Evolutionary conservation across 768 basidiomycete genomes (phyloP).

Genomic region (Mycena belliarum): DNA sequence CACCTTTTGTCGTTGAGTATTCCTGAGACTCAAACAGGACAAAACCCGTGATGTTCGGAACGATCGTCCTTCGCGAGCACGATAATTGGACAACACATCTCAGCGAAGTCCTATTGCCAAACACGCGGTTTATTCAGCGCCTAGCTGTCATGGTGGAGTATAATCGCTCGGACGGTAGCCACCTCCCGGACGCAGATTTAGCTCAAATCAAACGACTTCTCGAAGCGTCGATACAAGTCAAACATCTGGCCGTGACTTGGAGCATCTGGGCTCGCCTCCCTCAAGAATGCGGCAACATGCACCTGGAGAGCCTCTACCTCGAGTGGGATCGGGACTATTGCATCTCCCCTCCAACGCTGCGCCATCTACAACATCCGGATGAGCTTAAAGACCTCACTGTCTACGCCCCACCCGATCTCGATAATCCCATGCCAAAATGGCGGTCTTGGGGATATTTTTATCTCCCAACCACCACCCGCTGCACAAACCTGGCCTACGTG

Average conservation of each 20-base stretch:
- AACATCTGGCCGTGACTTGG: too few species aligned
- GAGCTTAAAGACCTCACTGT: not conserved
- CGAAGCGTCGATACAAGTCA: not conserved
- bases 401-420: not conserved
- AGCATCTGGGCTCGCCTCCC: not conserved
- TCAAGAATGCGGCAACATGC: not conserved
- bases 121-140: not conserved
- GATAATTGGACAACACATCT: not conserved
- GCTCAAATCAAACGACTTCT: not conserved
- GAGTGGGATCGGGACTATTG: not conserved
- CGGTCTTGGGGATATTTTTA: not conserved
- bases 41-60: not conserved
- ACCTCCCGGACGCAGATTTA: not conserved
- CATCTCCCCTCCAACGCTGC: not conserved
- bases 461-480: not conserved
- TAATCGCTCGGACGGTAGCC: not conserved
- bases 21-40: not conserved
- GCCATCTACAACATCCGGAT: not conserved
- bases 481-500: constrained; percentile 2
- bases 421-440: not conserved
- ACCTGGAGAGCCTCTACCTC: constrained; percentile 9
- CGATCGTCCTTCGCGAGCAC: not conserved
- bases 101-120: not conserved
- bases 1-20: not conserved
- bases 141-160: not conserved